Evolutionary conservation across 2,329 filamentous ascomycete species (phyloP), one percentile per base, ranked within the genome.

Genomic region (Tolypocladium ovalisporum): DNA sequence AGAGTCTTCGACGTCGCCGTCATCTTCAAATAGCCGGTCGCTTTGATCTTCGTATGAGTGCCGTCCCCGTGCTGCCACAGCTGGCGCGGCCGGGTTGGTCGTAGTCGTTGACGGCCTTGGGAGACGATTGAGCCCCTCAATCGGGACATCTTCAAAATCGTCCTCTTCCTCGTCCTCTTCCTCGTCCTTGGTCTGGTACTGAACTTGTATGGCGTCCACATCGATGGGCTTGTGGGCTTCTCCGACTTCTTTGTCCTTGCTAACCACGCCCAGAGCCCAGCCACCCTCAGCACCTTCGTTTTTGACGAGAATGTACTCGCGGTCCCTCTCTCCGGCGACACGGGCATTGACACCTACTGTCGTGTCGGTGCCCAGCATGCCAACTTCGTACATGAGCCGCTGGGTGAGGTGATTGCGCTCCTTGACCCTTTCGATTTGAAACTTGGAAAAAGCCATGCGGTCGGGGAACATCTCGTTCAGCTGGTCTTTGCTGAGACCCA

Each of bases 401-500:
- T 99, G 94, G 0, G 95, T 99, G 35, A 99, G 79, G 61, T 96
- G 89, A 66, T 99, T 99, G 54, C 95, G 81, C 73, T 99, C 93
- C 63, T 82, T 84, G 13, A 97, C 95, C 58, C 94, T 80, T 68
- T 97, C 94, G 58, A 99, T 96, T 71, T 99, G 94, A 67, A 99
- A 99, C 60, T 81, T 87, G 1, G 92, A 97, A 68, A 99, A 99
- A 0, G 88, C 94, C 91, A 99, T 97, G 32, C 94, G 85, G 69
- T 99, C 88, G 0, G 94, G 93, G 69, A 99, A 99, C 94, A 99
- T 99, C 52, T 80, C 83, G 63, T 97, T 92, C 17, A 99, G 75
- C 72, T 99, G 94, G 62, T 99, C 93, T 71, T 97, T 97, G 57
- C 90, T 96, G 65, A 96, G 83, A 0, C 94, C 94, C 93, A 99